These are phyloP conservation scores for Colletotrichum theobromicola DNA, from an alignment of 2,329 filamentous ascomycete genomes.

Conservation along the genomic window DNA sequence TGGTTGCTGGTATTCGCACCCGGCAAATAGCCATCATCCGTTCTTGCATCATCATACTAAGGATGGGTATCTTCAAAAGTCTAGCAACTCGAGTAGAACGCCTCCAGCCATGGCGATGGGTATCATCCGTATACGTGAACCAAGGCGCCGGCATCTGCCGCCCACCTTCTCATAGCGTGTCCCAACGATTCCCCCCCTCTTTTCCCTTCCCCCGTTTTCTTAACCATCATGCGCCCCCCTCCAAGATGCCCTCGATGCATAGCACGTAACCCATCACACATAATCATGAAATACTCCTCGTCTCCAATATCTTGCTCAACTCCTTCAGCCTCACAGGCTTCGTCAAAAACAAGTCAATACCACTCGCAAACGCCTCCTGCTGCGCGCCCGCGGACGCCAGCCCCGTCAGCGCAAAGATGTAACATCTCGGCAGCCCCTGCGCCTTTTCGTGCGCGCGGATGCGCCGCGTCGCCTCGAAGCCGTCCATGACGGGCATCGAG, in stretches of 20 bases:
- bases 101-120: background rate
- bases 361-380: constrained; percentile 57
- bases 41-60: background rate
- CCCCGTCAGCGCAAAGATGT: constrained; percentile 59
- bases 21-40: background rate
- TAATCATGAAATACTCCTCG: background rate
- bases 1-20: background rate
- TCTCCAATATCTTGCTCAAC: constrained; percentile 26
- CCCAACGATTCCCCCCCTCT: no score
- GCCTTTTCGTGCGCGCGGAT: constrained; percentile 56
- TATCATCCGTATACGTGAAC: background rate
- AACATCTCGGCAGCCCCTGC: constrained; percentile 40
- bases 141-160: background rate
- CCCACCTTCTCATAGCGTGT: background rate
- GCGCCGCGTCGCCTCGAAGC: constrained; percentile 51
- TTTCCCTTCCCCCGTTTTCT: no score
- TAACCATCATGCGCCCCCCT: no score
- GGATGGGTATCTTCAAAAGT: background rate
- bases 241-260: background rate
- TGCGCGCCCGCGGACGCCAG: constrained; percentile 54
- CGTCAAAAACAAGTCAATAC: constrained; percentile 59
- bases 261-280: background rate
- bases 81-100: background rate
- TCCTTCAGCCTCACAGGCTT: constrained; percentile 55
- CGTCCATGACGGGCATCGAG: constrained; percentile 64